A percentile compares a stretch with the other conserved stretches of the same genome.
Conservation (phyloP, 1,139 yeast genomes). For the Hemisphaericaspora xylanilytica region DNA sequence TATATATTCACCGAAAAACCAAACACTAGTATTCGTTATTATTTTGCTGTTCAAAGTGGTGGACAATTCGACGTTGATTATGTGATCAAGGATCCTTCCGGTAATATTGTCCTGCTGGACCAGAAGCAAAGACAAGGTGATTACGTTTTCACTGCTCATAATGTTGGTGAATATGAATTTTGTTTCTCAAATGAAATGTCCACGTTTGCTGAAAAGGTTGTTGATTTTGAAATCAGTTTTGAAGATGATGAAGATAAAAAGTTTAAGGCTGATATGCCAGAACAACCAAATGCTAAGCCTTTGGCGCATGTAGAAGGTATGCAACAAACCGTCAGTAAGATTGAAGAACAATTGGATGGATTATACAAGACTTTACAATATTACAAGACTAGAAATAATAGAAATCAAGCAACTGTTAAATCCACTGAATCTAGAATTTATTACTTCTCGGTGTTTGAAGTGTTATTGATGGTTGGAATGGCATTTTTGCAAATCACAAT, state of each 20-base stretch:
- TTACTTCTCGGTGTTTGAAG: constrained; percentile 81
- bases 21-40: constrained; percentile 68
- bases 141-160: constrained; percentile 67
- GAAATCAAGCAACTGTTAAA: constrained; percentile 88
- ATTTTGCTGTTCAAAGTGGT: constrained; percentile 91
- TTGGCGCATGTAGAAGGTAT: constrained; percentile 61
- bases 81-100: constrained; percentile 66
- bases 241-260: constrained; percentile 43
- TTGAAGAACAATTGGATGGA: constrained; percentile 66
- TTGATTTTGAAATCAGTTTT: constrained; percentile 78
- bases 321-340: constrained; percentile 53
- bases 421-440: constrained; percentile 86
- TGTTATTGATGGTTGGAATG: constrained; percentile 79
- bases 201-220: constrained; percentile 80
- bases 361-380: constrained; percentile 69
- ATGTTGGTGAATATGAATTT: constrained; percentile 83
- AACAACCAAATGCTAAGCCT: constrained; percentile 55
- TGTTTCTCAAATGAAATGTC: constrained; percentile 89
- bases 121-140: constrained; percentile 82
- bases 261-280: constrained; percentile 67
- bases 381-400: constrained; percentile 87
- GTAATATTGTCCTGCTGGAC: constrained; percentile 55
- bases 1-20: constrained; percentile 69
- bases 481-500: constrained; percentile 79
- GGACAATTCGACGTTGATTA: constrained; percentile 86